Evolutionary conservation across 306 rosid species (phyloP).

Genomic region (Quercus suber): DNA sequence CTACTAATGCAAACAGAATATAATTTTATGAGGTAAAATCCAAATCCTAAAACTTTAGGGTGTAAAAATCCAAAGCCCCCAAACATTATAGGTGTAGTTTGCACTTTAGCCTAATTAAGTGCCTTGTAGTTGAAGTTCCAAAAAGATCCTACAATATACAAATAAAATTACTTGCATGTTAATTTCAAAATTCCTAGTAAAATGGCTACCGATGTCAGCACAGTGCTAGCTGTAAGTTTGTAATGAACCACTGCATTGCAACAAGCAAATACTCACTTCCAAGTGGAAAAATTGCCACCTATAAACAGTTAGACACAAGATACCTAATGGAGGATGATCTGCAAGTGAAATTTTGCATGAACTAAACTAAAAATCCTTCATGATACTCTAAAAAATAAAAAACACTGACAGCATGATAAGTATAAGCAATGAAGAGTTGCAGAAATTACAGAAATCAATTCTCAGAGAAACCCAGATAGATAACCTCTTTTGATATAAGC

Average conservation of each 20-base stretch:
- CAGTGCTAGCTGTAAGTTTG: background rate
- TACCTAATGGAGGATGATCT: too few relatives aligned
- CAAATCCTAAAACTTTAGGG: too few relatives aligned
- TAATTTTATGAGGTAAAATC: too few relatives aligned
- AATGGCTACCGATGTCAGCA: too few relatives aligned
- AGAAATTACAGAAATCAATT: constrained; percentile 12
- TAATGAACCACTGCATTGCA: background rate
- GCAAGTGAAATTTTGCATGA: background rate
- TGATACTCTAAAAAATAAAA: background rate
- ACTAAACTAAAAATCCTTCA: background rate
- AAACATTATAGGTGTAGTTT: too few relatives aligned
- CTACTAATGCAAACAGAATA: too few relatives aligned
- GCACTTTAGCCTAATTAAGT: background rate
- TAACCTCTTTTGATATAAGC: constrained; percentile 70
- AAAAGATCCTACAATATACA: background rate
- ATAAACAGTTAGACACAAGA: background rate
- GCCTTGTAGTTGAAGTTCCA: background rate
- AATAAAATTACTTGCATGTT: background rate
- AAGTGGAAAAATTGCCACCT: background rate
- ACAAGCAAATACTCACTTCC: background rate
- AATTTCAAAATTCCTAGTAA: background rate
- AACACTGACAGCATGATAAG: background rate
- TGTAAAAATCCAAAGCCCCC: too few relatives aligned
- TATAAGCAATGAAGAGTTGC: background rate
- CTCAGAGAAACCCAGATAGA: background rate